Evolutionary conservation across 257 asterid genomes (phyloP).

Genomic region (Forsythia viridissima): DNA sequence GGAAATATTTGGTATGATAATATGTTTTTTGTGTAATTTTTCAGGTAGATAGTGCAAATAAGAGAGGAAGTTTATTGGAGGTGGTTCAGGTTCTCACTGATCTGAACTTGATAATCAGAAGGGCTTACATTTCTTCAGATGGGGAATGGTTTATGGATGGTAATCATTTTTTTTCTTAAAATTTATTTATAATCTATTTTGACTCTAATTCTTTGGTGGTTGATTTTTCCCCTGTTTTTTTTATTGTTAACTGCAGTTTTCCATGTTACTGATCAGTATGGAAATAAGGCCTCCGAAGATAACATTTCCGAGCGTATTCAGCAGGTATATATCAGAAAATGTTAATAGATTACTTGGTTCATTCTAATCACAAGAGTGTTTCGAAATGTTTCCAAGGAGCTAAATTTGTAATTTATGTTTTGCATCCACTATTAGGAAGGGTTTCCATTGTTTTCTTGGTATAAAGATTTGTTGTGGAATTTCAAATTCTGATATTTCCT

Average conservation of each 20-base stretch:
- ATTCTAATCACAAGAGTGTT: background rate
- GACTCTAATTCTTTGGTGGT: background rate
- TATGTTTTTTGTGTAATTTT: constrained; percentile 19
- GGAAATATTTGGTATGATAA: background rate
- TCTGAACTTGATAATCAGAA: constrained; percentile 64
- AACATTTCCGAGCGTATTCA: constrained; percentile 63
- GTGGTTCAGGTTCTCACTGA: constrained; percentile 91
- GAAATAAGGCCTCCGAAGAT: constrained; percentile 66
- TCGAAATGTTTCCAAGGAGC: background rate
- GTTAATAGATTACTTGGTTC: background rate
- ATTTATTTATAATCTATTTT: background rate
- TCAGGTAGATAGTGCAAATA: constrained; percentile 89
- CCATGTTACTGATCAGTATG: constrained; percentile 79
- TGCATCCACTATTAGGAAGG: background rate
- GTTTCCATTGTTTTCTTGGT: constrained; percentile 10
- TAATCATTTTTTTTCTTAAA: constrained; percentile 18
- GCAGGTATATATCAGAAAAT: constrained; percentile 47
- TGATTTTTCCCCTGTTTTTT: constrained; percentile 12
- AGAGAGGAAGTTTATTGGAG: constrained; percentile 82
- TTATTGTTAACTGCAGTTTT: constrained; percentile 54
- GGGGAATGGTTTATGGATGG: constrained; percentile 99
- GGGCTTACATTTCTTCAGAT: constrained; percentile 95
- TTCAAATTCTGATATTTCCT: background rate
- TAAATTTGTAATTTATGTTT: background rate
- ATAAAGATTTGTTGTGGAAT: constrained; percentile 7